Base-by-base conservation (phyloP, 345 rosid species). In the Mallotus nudiflorus region DNA sequence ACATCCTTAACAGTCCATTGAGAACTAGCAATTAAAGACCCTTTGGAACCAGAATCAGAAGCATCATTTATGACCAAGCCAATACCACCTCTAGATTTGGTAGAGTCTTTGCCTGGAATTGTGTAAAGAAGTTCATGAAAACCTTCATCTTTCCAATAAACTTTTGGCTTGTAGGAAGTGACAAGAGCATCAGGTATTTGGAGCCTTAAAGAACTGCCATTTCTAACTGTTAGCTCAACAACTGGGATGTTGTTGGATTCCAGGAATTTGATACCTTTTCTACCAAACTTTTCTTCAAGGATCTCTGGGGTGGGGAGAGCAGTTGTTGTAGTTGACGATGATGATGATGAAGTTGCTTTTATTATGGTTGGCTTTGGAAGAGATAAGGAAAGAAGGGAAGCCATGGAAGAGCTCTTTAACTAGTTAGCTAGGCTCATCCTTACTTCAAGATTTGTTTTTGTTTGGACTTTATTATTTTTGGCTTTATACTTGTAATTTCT, bases 81-180 rank as follows among this genome's bases (percentile, higher is more conserved):
- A 66, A 89, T 81, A 52, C 95, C 97, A 57, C 97, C 93, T 82
- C 72, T 88, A 69, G 77, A 55, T 37, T 53, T 67, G 33, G 62
- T 27, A 25, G 82, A 35, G 19, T 76, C 85, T 9, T 51, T 48
- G 29, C 77, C 80, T 22, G 86, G 90, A 68, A 89, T 71, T 0
- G 93, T 94, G 63, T 82, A 82, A 45, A 94, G 96, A 39, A 94
- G 57, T 82, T 94, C 96, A 73, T 89, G 83, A 46, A 83, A 86
- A 0, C 95, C 97, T 3, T 90, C 93, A 33, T 91, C 97, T 77
- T 85, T 87, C 97, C 96, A 94, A 42, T 73, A 80, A 8, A 89
- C 93, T 78, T 91, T 89, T 2, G 96, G 97, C 81, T 77, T 84
- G 87, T 91, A 94, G 0, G 97, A 94, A 72, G 86, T 79, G 35